Percentiles rank a stretch among this genome's conserved stretches.
Conservation (phyloP, 441 rosid species). For the Bocquillonia castaneifolia region DNA sequence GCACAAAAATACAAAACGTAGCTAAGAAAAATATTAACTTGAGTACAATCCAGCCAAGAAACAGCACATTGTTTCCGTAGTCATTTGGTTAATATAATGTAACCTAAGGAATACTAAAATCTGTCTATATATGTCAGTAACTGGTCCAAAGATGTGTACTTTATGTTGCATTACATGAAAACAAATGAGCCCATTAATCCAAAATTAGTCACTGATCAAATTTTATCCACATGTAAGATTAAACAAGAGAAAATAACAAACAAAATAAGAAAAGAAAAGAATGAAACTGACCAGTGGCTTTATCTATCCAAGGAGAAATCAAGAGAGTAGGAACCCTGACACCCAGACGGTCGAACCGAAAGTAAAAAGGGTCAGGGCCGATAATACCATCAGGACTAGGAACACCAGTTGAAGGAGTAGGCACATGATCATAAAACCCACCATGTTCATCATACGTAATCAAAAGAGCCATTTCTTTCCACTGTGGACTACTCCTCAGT, state of each 20-base stretch:
- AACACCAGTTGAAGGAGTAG: conserved; percentile 67
- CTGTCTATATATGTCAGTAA: too few species aligned
- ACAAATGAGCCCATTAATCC: neutral
- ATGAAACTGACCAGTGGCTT: conserved; percentile 71
- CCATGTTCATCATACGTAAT: conserved; percentile 95
- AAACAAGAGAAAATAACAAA: too few species aligned
- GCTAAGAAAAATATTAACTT: too few species aligned
- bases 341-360: conserved; percentile 78
- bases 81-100: too few species aligned
- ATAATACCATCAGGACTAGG: conserved; percentile 87
- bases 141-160: too few species aligned
- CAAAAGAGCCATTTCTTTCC: conserved; percentile 84
- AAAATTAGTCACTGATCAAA: neutral
- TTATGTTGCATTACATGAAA: neutral
- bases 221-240: neutral
- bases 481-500: conserved; percentile 80
- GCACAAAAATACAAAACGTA: too few species aligned
- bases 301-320: conserved; percentile 88
- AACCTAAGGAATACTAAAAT: too few species aligned
- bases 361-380: conserved; percentile 84
- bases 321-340: conserved; percentile 78
- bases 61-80: too few species aligned
- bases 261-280: neutral
- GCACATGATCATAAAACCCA: conserved; percentile 89
- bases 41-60: too few species aligned